Evolutionary conservation across 177 flowering plant genomes (phyloP), one percentile per base, ranked within the genome.

Genomic region (Tripterygium wilfordii): DNA sequence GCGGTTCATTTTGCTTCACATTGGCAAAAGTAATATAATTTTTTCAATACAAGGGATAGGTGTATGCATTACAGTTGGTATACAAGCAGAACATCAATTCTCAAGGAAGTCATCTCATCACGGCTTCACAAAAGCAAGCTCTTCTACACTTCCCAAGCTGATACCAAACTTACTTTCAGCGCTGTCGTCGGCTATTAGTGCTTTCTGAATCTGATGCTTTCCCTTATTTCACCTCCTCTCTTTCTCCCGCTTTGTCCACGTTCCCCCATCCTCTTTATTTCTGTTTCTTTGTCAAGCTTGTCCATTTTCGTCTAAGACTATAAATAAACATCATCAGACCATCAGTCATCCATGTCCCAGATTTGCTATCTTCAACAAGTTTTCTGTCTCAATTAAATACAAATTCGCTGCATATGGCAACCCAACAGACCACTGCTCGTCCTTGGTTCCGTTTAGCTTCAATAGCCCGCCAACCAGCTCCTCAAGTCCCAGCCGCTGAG

Each of bases 361-460:
- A 10, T 21, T 30, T 30, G 12, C 2, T 10, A 37, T 19, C 3
- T 17, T 21, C 22, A 21, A 6, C 3, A 36, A 36, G 6, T n/a
- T n/a, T n/a, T n/a, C n/a, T n/a, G n/a, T n/a, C n/a, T n/a, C n/a
- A n/a, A n/a, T n/a, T n/a, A n/a, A n/a, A n/a, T n/a, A n/a, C n/a
- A n/a, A n/a, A n/a, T n/a, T n/a, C n/a, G n/a, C n/a, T n/a, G n/a
- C 4, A 36, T 15, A 67, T 67, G 76, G 57, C 75, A 35, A 62
- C 48, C 56, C 70, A 55, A 29, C 72, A 51, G 2, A 19, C 64
- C 7, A 61, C 61, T 3, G 0, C 60, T 27, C 82, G 79, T 31
- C 79, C 81, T 4, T 76, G 74, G 85, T 63, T 63, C 29, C 79
- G 83, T 35, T 37, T 77, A 42, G 52, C 58, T 29, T 53, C 78